Conservation (phyloP, 1,139 yeast species). For the Pichiaceae sp. region DNA sequence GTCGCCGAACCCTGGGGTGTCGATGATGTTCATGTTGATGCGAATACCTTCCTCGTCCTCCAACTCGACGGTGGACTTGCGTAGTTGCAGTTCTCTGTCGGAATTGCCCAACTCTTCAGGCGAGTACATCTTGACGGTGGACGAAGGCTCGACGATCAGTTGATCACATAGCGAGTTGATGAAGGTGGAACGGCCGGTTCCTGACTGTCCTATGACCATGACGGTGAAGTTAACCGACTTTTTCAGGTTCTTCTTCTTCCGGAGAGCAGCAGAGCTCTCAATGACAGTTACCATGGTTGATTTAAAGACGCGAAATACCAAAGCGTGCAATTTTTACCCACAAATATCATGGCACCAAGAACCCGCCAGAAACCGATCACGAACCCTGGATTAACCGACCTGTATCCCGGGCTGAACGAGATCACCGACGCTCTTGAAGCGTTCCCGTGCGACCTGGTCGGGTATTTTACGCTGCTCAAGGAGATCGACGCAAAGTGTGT, state of each 20-base stretch:
- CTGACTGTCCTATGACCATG: constrained; percentile 54
- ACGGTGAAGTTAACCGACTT: constrained; percentile 51
- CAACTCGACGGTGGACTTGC: constrained; percentile 51
- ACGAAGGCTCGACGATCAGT: constrained; percentile 50
- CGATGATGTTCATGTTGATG: constrained; percentile 53
- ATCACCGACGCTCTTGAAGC: constrained; percentile 89
- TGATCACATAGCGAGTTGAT: constrained; percentile 77
- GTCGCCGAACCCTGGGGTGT: constrained; percentile 77
- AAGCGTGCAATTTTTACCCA: too few species aligned
- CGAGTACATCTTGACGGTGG: constrained; percentile 30
- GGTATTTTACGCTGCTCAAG: constrained; percentile 79
- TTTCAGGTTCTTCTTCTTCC: constrained; percentile 50
- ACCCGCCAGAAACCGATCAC: constrained; percentile 9
- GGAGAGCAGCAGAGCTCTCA: constrained; percentile 30
- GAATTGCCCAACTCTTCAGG: constrained; percentile 32
- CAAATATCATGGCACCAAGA: neutral
- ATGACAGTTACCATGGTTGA: constrained; percentile 22
- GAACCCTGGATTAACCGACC: constrained; percentile 25
- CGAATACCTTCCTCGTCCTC: constrained; percentile 72
- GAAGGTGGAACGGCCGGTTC: constrained; percentile 51
- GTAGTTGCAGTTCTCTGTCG: constrained; percentile 36
- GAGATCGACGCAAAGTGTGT: constrained; percentile 95
- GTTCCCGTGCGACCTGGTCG: constrained; percentile 72
- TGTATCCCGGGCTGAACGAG: constrained; percentile 85
- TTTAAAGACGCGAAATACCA: neutral